These are phyloP conservation scores for Eucalyptus erythrocorys DNA, from an alignment of 345 rosid species.

Conservation along the genomic window DNA sequence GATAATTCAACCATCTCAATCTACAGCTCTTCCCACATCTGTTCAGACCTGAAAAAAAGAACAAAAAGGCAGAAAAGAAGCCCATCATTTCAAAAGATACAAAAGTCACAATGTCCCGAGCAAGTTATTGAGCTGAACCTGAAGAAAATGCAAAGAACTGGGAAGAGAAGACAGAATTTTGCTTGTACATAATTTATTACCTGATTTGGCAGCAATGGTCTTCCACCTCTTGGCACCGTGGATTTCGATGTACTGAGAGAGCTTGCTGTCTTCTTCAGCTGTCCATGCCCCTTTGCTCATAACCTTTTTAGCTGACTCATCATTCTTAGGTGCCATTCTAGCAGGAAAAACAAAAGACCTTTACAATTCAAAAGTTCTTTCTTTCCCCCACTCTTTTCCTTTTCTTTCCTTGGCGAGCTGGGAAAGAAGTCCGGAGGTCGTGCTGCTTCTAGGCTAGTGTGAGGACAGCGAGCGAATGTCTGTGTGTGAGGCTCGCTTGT, in stretches of 20 bases:
- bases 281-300: conserved; percentile 56
- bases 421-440: background rate
- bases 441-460: background rate
- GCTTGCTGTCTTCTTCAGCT: conserved; percentile 42
- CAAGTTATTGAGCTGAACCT: background rate
- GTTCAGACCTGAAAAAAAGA: conserved; percentile 17
- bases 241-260: conserved; percentile 28
- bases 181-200: background rate
- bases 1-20: conserved; percentile 53
- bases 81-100: background rate
- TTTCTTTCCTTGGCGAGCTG: background rate
- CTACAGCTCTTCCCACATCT: conserved; percentile 61
- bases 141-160: background rate
- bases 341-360: background rate
- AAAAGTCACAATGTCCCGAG: background rate
- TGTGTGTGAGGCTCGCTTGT: background rate
- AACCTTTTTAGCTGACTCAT: conserved; percentile 6
- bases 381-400: background rate
- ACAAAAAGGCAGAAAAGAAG: background rate
- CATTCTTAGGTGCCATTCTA: conserved; percentile 19
- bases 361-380: background rate
- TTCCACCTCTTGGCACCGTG: conserved; percentile 60
- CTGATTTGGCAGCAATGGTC: conserved; percentile 40
- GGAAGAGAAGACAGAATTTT: background rate
- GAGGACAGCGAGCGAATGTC: background rate